Evolutionary conservation across 2,329 filamentous ascomycete genomes (phyloP).

Genomic region (Colletotrichum sp.): DNA sequence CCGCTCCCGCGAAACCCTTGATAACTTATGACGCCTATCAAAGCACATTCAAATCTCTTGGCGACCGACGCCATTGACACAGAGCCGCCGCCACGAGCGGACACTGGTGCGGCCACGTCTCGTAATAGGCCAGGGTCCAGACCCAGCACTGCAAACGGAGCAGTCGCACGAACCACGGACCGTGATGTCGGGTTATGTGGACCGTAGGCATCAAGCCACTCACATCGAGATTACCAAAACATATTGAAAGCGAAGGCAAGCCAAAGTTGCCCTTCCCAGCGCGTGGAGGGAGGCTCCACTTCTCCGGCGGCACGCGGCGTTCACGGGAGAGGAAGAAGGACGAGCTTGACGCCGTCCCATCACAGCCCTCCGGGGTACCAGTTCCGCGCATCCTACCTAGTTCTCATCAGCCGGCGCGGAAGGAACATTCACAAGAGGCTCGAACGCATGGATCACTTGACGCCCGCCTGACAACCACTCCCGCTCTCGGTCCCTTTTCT

Average conservation of each 20-base stretch:
- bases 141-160: background rate
- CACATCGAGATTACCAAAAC: background rate
- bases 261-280: background rate
- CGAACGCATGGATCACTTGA: background rate
- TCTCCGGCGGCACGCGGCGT: background rate
- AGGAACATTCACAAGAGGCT: background rate
- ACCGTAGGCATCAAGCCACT: background rate
- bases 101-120: background rate
- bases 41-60: background rate
- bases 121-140: background rate
- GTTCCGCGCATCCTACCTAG: background rate
- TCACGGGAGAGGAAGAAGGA: background rate
- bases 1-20: background rate
- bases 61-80: background rate
- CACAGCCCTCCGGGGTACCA: background rate
- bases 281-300: background rate
- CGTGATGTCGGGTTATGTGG: background rate
- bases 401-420: background rate
- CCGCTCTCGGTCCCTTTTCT: background rate
- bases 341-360: background rate
- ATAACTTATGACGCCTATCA: slow-evolving; percentile 2
- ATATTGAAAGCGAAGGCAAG: background rate
- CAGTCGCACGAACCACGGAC: background rate
- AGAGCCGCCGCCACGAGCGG: background rate
- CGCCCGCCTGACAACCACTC: background rate